Evolutionary conservation across 2,329 filamentous ascomycete genomes (phyloP).

Genomic region (Hymenoscyphus repandus): DNA sequence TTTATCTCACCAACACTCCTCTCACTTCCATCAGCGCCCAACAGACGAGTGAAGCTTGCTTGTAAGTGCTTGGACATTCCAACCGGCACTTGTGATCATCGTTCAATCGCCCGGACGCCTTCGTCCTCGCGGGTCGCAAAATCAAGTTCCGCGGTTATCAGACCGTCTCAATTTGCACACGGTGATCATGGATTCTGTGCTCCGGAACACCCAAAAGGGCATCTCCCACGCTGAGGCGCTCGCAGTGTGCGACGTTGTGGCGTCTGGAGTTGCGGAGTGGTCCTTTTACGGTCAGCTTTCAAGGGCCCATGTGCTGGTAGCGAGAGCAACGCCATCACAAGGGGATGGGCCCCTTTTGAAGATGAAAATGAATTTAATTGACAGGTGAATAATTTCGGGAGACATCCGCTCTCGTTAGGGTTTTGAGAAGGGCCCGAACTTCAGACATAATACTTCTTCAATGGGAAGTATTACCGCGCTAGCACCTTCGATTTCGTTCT

Average conservation of each 20-base stretch:
- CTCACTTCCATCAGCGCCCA: no score
- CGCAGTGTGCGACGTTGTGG: not conserved
- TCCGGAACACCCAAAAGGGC: not conserved
- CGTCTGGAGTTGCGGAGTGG: not conserved
- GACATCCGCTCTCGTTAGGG: not conserved
- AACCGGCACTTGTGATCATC: not conserved
- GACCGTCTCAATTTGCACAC: slow-evolving; percentile 3
- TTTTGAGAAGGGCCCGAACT: no score
- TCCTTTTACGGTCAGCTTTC: not conserved
- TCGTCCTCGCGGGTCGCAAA: slow-evolving; percentile 3
- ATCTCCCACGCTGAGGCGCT: not conserved
- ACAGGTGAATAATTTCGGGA: not conserved
- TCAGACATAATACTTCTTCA: no score
- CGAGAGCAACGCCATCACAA: not conserved
- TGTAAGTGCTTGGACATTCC: not conserved
- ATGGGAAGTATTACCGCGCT: no score
- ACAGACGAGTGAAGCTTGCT: no score
- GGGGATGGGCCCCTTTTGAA: no score
- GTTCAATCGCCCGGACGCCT: not conserved
- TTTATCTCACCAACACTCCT: no score
- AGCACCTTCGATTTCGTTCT: no score
- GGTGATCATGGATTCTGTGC: not conserved
- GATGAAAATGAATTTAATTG: not conserved
- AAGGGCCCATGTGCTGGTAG: not conserved
- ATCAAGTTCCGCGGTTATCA: slow-evolving; percentile 1